Evolutionary conservation across 495 filamentous ascomycete species (phyloP), one percentile per base, ranked within the genome.

Genomic region (Saxophila tyrrhenica): DNA sequence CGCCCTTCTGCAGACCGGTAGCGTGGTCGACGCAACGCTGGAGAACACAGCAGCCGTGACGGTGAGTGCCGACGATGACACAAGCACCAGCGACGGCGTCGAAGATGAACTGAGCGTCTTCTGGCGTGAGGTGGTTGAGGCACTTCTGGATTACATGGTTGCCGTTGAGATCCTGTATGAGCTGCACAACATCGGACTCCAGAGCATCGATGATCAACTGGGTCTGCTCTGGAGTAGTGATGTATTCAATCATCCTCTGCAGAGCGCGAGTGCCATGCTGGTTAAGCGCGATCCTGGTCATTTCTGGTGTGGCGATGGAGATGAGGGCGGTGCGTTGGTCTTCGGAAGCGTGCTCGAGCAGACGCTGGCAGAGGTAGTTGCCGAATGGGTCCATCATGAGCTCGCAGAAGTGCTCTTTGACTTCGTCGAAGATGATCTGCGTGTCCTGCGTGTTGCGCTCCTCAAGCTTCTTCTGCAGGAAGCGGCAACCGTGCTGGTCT

Each of bases 131-230:
- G 62, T 90, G 91, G 72, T 97, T 98, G 54, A 98, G 79, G 66
- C 92, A 98, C 72, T 97, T 98, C 68, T 98, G 92, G 59, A 98
- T 94, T 56, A 98, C 92, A 65, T 98, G 92, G 59, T 97, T 98
- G 64, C 92, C 92, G 65, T 98, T 98, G 48, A 97, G 71, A 59
- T 98, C 92, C 66, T 98, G 88, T 53, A 98, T 95, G 41, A 98
- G 73, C 51, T 88, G 84, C 3, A 96, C 90, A 24, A 98, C 92
- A 52, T 85, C 79, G 54, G 79, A 70, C 35, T 80, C 72, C 25
- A 98, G 75, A 19, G 91, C 84, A 25, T 80, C 67, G 55, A 94
- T 92, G 61, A 98, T 88, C 20, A 83, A 83, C 53, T 85, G 73
- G 43, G 89, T 85, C 70, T 87, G 83, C 61, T 85, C 81, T 2